Base-by-base conservation (phyloP, 169 alveolate genomes). In the Plasmodium knowlesi region DNA sequence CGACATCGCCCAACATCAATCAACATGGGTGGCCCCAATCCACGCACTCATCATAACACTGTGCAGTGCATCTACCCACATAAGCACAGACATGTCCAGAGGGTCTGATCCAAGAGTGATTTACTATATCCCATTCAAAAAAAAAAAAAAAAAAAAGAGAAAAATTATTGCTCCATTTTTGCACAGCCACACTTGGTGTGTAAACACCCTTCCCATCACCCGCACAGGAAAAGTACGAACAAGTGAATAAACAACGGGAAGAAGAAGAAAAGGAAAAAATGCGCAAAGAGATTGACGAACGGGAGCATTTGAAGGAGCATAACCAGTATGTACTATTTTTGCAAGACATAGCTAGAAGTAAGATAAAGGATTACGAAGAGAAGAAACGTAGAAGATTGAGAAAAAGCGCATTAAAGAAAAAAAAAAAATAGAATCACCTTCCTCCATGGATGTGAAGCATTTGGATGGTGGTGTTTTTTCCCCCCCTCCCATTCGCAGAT, bases 311-410 rank as follows among this genome's bases (percentile, higher is more conserved):
- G 46, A 86, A 86, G 67, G 30, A 74, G 50, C 81, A 74, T 25
- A 86, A 67, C 43, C 82, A 86, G 43, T 86, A 53, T 16, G 37
- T 86, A 28, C 81, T 86, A 78, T 86, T 86, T 86, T 43, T 86
- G 70, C 93, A 86, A 25, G 53, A 86, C 80, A 57, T 86, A 53
- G 93, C 86, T 37, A 34, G 93, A 43, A 86, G 67, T 14, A 86
- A 86, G 67, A 86, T 86, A 76, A 86, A 78, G 50, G 93, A 19
- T 41, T 76, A 86, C 67, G 93, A 86, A 16, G 93, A 73, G 70
- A 73, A 16, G 34, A 86, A 39, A 43, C 78, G 80, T 57, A 86
- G 70, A 76, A 43, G 5, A 22, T 9, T 70, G 46, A 86, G 41
- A n/a, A 86, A 74, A 34, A 74, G 1, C 34, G 72, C 53, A 74